Evolutionary conservation across 306 rosid species (phyloP).

Genomic region (Quercus gilva): DNA sequence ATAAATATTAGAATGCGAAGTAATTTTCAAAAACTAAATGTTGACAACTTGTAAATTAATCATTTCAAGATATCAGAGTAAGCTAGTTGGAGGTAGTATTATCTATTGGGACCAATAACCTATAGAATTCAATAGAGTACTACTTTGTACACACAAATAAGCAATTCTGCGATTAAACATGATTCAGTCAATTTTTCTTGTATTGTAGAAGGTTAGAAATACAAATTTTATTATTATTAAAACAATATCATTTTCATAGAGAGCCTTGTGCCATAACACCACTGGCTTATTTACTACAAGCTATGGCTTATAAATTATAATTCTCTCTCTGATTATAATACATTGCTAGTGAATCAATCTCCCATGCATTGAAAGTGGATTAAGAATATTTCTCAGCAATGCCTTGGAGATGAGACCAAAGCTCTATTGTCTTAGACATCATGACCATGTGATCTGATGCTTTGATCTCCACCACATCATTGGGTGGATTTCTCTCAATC

Average conservation of each 20-base stretch:
- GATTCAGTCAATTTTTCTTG: no score
- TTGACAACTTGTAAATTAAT: constrained; percentile 38
- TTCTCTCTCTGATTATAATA: no score
- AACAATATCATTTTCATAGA: no score
- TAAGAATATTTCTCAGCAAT: constrained; percentile 9
- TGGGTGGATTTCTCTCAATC: constrained; percentile 34
- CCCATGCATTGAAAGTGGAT: neutral
- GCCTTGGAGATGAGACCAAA: constrained; percentile 17
- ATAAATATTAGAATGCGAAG: constrained; percentile 21
- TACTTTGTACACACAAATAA: no score
- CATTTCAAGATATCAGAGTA: constrained; percentile 31
- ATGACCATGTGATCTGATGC: constrained; percentile 49
- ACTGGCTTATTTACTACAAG: no score
- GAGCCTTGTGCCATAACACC: no score
- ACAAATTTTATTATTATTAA: no score
- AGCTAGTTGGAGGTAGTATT: neutral
- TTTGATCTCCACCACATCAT: constrained; percentile 19
- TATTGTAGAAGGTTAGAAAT: no score
- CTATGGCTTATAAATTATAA: no score
- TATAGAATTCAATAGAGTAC: neutral
- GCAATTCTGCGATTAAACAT: no score
- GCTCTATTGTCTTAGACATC: constrained; percentile 38
- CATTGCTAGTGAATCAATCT: no score
- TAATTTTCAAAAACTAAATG: constrained; percentile 44
- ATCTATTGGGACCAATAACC: neutral